Evolutionary conservation across 768 basidiomycete genomes (phyloP), one percentile per base, ranked within the genome.

Genomic region (Pisolithus orientalis): DNA sequence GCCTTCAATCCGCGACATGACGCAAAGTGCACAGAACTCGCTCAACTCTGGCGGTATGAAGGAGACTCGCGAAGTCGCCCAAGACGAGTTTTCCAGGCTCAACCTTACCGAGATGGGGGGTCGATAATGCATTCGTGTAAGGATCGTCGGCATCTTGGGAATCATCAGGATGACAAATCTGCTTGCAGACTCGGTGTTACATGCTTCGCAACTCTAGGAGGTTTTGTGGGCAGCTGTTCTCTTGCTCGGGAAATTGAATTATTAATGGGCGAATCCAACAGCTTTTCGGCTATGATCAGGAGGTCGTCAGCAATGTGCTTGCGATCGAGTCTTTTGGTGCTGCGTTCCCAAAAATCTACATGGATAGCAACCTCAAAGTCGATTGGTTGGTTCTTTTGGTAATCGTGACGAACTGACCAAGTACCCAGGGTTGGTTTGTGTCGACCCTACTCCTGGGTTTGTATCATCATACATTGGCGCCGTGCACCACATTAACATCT

Each of bases 231-330:
- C 59, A 25, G 14, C 50, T 28, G 9, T 45, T 7, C 16, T 40
- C 4, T 50, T 27, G 21, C 14, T 31, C 3, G 10, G 10, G 17
- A 1, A 47, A 39, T 9, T 40, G 27, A 57, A 47, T 54, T 47
- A 48, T 9, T 39, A 7, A 2, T 17, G 1, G 38, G 44, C 39
- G 37, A 24, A 24, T 45, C 31, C 29, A 27, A 2, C 10, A 69
- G 66, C 60, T 67, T 29, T 67, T 67, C 45, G 66, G 66, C 9
- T 67, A 69, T 48, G 67, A 63, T 38, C 67, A 67, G 67, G 66
- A 63, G 7, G 67, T 67, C 39, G 57, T 69, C 34, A 63, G 61
- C 21, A 63, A 61, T 28, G 67, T 69, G 16, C 67, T 67, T 8
- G 61, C 59, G 6, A 67, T 69, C 34, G 63, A 67, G 38, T 69